Evolutionary conservation across 2,329 filamentous ascomycete genomes (phyloP), one percentile per base, ranked within the genome.

Genomic region (Neonectria ditissima): DNA sequence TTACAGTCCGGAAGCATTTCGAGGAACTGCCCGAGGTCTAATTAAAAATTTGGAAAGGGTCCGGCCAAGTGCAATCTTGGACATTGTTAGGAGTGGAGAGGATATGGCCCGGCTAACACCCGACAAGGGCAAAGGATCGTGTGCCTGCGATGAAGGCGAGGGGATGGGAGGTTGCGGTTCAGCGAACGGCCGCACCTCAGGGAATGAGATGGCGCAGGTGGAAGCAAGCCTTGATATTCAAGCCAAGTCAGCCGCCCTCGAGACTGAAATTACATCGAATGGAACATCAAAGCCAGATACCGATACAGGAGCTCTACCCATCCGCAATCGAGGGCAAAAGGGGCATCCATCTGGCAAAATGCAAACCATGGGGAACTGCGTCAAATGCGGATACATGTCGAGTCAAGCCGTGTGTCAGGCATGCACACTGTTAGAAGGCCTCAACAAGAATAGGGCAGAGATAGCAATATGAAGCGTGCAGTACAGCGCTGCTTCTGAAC

Each of bases 11-110:
- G 96, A 99, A 79, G 96, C 96, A 2, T 99, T 99, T 76, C 87
- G 96, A 63, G 96, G 96, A 3, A 97, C 93, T 69, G 96, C 96
- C 2, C 87, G 96, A 67, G 92, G 91, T 26, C 81, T 99, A 62
- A 97, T 99, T 79, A 99, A 99, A 81, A 97, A 95, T 71, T 82
- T 99, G 32, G 96, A 99, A 80, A 92, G 92, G 71, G 93, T 99
- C 8, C 87, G 96, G 2, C 95, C 96, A 1, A 97, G 94, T 74
- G 94, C 95, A 4, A 98, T 99, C 55, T 77, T 99, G 59, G 96
- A 99, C 76, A 93, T 99, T 56, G 95, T 99, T 28, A 87, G 92
- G 62, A 97, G 94, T 75, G 96, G 96, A 39, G 95, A 98, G 78
- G 96, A 98, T 69, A 97, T 99, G 92, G 95, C 94, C 10, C 89